Base-by-base conservation (phyloP, 441 rosid species). In the Sinapis alba region DNA sequence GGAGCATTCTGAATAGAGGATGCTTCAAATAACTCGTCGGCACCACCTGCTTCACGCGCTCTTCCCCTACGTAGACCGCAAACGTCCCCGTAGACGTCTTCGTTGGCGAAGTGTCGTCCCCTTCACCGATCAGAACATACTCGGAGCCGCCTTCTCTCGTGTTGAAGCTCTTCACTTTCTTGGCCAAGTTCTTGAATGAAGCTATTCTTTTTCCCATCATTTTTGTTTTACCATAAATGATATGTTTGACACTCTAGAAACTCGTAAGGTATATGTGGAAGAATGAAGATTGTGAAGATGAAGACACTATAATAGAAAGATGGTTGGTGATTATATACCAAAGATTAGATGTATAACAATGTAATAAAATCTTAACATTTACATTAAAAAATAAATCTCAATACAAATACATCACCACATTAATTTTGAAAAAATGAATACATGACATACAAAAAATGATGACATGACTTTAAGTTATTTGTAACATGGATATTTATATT, bases 151-250 rank as follows among this genome's bases (percentile, higher is more conserved):
- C 65, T 3, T 28, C 10, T 10, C 64, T 73, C 36, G 74, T 76
- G 21, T 83, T 73, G 62, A 67, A 83, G 11, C 67, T 88, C 80
- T 84, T 92, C 79, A 83, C 89, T 66, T 86, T 91, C 86, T 82
- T 90, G 38, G 95, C 93, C 16, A 94, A 82, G 28, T 89, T 92
- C 90, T 88, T 90, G 80, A 94, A 87, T 0, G 93, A 87, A 36
- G 68, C 84, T 77, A 89, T 87, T 81, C 88, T 88, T 76, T 86
- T 88, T 3, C 93, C 86, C 30, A 90, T 36, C 92, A 1, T 6
- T 43, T 43, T 43, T 43, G 16, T 41, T 41, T 41, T 41, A 41
- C 50, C 13, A 13, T n/a, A 43, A 43, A n/a, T 13, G 51, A 43
- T 43, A 15, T 45, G 6, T 8, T 18, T 0, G 0, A 13, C 12